Evolutionary conservation across 768 basidiomycete genomes (phyloP), one percentile per base, ranked within the genome.

Genomic region (Xanthoconium stramineum): DNA sequence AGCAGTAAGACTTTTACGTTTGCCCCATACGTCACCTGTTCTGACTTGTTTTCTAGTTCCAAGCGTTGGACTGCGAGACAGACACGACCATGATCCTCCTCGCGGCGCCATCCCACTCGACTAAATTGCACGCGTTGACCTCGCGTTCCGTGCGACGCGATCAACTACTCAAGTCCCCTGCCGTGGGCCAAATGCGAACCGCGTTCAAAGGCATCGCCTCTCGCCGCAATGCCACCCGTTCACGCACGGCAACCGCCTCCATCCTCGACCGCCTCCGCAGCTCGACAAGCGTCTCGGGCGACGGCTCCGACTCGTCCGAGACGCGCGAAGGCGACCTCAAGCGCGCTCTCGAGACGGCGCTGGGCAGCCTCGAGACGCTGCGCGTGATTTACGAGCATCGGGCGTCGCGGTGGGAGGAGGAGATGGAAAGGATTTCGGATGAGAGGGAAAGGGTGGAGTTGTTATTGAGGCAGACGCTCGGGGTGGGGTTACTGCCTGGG

Each of bases 31-130:
- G 28, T 12, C 43, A 9, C 39, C 1, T 28, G 29, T 36, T 35
- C 33, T 56, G 53, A 72, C 42, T 12, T 17, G 20, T 14, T 36
- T 5, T 60, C 19, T 35, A 92, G 89, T 87, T 92, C 78, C 86
- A 89, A 73, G 79, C 79, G 33, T 72, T 92, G 32, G 89, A 91
- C 72, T 79, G 88, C 43, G 87, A 91, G 69, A 92, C 90, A 5
- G 90, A 91, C 61, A 78, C 89, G 11, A 91, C 88, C 0, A 79
- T 92, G 75, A 71, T 91, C 28, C 72, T 92, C 0, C 73, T 92
- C 28, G 89, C 89, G 5, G 80, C 89, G 0, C 90, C 89, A 0
- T 83, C 88, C 3, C 89, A 91, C 65, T 77, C 84, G 13, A 83
- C 80, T 15, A 87, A 86, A 61, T 65, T 88, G 7, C 81, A 88